Evolutionary conservation across 2,329 filamentous ascomycete species (phyloP).

Genomic region (Bipolaris zeicola): DNA sequence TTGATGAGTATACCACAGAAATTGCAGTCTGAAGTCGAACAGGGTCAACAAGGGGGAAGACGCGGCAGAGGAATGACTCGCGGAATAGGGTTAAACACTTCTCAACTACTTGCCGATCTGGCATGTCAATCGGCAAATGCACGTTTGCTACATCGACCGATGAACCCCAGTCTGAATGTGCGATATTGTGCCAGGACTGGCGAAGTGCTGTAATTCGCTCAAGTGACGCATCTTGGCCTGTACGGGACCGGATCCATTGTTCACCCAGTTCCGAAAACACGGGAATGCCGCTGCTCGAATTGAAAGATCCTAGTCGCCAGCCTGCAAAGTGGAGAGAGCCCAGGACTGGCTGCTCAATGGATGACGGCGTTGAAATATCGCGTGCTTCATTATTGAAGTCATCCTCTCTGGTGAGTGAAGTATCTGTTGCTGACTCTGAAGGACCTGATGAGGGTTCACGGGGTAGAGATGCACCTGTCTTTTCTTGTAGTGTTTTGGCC

Average conservation of each 20-base stretch:
- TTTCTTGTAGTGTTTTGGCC: not conserved
- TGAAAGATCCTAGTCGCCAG: not conserved
- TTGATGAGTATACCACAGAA: not conserved
- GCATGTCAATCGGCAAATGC: not conserved
- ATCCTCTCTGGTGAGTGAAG: not conserved
- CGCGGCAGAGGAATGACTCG: not conserved
- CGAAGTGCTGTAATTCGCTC: constrained; percentile 1
- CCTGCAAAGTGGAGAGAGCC: constrained; percentile 2
- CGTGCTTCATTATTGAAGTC: not conserved
- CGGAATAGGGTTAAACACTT: not conserved
- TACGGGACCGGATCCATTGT: not conserved
- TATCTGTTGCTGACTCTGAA: not conserved
- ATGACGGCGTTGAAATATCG: not conserved
- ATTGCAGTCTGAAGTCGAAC: not conserved
- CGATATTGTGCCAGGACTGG: not conserved
- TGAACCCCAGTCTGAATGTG: not conserved
- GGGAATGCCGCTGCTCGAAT: not conserved
- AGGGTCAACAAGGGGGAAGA: not conserved
- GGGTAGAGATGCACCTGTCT: not conserved
- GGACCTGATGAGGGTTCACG: not conserved
- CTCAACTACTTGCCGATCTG: not conserved
- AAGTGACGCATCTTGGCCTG: not conserved
- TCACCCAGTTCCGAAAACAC: not conserved
- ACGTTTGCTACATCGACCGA: not conserved
- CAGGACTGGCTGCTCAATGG: not conserved